Conservation (phyloP, 352 stramenopile species). For the Globisporangium alternatum region DNA sequence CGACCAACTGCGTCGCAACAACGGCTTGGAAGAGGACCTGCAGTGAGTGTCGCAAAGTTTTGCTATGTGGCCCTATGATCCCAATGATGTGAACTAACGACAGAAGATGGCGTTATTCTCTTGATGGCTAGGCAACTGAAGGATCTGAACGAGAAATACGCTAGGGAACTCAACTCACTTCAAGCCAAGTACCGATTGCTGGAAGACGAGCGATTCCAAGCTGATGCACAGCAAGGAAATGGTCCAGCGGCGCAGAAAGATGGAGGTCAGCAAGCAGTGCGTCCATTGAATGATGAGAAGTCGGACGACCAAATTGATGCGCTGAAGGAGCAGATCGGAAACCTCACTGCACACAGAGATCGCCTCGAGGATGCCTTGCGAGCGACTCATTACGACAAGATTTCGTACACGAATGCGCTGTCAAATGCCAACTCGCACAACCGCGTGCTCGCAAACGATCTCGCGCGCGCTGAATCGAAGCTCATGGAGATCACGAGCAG, state of each 20-base stretch:
- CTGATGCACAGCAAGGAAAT: conserved; percentile 7
- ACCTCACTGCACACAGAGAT: conserved; percentile 50
- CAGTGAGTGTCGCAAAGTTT: conserved; percentile 27
- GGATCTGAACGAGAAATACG: conserved; percentile 42
- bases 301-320: conserved; percentile 11
- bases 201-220: conserved; percentile 47
- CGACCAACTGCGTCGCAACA: conserved; percentile 45
- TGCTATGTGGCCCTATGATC: neutral
- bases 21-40: conserved; percentile 48
- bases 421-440: conserved; percentile 80
- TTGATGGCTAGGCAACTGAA: conserved; percentile 37
- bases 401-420: conserved; percentile 78
- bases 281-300: neutral
- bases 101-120: neutral
- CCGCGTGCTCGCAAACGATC: conserved; percentile 54
- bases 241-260: neutral
- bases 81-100: neutral
- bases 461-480: conserved; percentile 56
- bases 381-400: conserved; percentile 78
- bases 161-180: conserved; percentile 43
- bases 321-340: conserved; percentile 59
- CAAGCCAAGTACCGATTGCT: conserved; percentile 46
- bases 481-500: conserved; percentile 35
- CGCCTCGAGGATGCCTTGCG: conserved; percentile 72
- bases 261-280: neutral